Base-by-base conservation (phyloP, 805 yeast genomes). In the Candida alai region DNA sequence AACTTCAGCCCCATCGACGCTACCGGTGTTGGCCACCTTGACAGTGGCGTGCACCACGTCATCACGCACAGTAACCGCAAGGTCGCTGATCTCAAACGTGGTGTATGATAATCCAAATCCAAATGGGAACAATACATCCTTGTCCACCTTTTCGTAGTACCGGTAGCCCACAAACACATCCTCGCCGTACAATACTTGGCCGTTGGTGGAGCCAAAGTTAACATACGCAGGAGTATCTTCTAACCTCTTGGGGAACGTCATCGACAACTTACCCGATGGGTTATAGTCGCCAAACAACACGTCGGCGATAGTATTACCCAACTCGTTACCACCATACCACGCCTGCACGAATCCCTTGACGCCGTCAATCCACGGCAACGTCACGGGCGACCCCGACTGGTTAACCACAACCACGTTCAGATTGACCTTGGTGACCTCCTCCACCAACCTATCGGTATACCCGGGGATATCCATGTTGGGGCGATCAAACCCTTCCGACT, bases 41-140 rank as follows among this genome's bases (percentile, higher is more conserved):
- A 72, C 65, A 9, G 62, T 39, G 4, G 62, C 68, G 4, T 43
- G 52, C 13, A 58, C 33, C 22, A 41, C 36, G 24, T 57, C 52
- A 12, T 53, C 66, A 11, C 51, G 55, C 16, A 42, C 49, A 4
- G 28, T 18, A 7, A 66, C 64, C 22, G 43, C 39, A 51, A 73
- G 55, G 35, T 69, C 54, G 5, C 58, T 49, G 38, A 71, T 51
- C 24, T 54, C 58, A 44, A 74, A 79, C 0, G 61, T 44, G 11
- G 83, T 68, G 57, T 77, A 79, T 3, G 84, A 76, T 39, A 78
- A 64, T 32, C 84, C 84, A 45, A 56, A 65, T 9, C 84, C 84
- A 53, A 78, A 79, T 28, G 83, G 78, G 64, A 71, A 78, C 28
- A 70, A 61, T 7, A 74, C 77, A 21, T 60, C 60, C 30, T 54